Conservation (phyloP, 2,329 filamentous ascomycete species). For the Aureobasidium uvarum region DNA sequence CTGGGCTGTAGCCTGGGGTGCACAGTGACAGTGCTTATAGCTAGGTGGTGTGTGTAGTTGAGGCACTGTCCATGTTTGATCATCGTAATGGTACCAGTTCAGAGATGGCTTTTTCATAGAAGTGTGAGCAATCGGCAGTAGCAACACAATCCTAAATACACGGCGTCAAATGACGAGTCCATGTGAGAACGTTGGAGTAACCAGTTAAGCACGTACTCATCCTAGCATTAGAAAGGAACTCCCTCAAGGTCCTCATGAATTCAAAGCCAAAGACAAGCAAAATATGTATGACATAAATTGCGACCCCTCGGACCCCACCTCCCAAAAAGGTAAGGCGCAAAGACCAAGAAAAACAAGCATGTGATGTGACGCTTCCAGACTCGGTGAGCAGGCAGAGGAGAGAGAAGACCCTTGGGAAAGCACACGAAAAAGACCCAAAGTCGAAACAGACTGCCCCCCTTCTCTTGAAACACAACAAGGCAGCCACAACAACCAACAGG, state of each 20-base stretch:
- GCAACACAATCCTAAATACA: too few relatives aligned
- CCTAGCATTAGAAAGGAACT: too few relatives aligned
- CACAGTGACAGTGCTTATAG: background rate
- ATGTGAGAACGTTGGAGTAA: too few relatives aligned
- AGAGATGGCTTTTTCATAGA: too few relatives aligned
- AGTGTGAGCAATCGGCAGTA: too few relatives aligned
- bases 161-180: too few relatives aligned
- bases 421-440: slow-evolving; percentile 21
- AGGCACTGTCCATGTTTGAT: too few relatives aligned
- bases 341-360: slow-evolving; percentile 12
- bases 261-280: background rate
- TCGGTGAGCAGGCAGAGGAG: background rate
- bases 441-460: slow-evolving; percentile 3
- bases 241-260: too few relatives aligned
- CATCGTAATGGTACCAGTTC: too few relatives aligned
- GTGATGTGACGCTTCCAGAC: slow-evolving; percentile 22
- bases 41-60: too few relatives aligned
- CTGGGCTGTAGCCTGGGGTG: too few relatives aligned
- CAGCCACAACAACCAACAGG: slow-evolving; percentile 14
- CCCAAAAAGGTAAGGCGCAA: background rate
- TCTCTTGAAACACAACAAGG: slow-evolving; percentile 14
- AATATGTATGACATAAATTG: background rate
- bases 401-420: slow-evolving; percentile 12
- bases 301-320: slow-evolving; percentile 3
- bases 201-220: too few relatives aligned